These are phyloP conservation scores for Yarrowia keelungensis DNA, from an alignment of 805 yeast genomes.

Conservation along the genomic window DNA sequence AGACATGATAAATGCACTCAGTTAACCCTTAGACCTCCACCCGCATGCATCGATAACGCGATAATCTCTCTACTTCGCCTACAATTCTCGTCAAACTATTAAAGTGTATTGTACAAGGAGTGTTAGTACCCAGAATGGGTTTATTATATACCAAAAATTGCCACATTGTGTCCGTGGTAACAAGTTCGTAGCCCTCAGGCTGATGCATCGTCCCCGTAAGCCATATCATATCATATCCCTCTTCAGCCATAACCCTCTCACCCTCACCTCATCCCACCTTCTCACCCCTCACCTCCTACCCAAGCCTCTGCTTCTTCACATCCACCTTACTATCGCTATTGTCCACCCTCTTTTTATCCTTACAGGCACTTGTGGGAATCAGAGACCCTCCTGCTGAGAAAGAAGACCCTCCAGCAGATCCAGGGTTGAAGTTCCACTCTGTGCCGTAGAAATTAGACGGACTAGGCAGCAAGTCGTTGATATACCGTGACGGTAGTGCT, in stretches of 20 bases:
- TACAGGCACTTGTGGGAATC: constrained; percentile 32
- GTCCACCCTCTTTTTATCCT: constrained; percentile 28
- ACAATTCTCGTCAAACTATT: background rate
- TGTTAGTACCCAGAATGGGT: constrained; percentile 25
- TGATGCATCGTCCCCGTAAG: too few relatives aligned
- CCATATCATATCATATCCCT: too few relatives aligned
- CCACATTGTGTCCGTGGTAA: constrained; percentile 27
- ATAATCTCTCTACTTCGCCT: background rate
- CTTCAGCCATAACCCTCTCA: background rate
- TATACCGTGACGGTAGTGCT: constrained; percentile 72
- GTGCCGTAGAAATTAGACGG: constrained; percentile 77
- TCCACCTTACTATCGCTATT: constrained; percentile 8
- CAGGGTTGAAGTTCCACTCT: constrained; percentile 58
- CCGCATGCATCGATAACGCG: constrained; percentile 11
- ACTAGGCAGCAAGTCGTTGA: constrained; percentile 76
- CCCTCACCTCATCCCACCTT: background rate
- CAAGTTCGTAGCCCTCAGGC: background rate
- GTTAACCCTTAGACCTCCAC: too few relatives aligned
- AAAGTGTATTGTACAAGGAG: constrained; percentile 37
- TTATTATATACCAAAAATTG: constrained; percentile 19
- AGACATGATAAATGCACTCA: too few relatives aligned
- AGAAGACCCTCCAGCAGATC: constrained; percentile 43
- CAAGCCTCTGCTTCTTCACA: constrained; percentile 20
- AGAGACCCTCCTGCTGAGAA: constrained; percentile 34
- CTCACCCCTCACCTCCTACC: background rate